Base-by-base conservation (phyloP, 2,329 filamentous ascomycete species). In the Fusarium musae region DNA sequence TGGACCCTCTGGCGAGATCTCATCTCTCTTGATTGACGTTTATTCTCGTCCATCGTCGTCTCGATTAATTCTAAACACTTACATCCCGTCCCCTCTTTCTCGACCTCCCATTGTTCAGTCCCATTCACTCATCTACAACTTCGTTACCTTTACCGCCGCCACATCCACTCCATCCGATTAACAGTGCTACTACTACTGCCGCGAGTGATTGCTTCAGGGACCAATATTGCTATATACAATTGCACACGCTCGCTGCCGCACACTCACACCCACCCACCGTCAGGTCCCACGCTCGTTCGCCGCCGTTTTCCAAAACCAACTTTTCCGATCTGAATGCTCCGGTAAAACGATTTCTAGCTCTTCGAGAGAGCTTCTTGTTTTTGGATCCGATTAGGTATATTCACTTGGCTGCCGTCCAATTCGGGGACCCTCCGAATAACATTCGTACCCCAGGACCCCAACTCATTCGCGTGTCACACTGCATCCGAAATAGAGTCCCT, bases 281-380 rank as follows among this genome's bases (percentile, higher is more conserved):
- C 49, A 64, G 49, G 44, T 68, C 56, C 60, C 57, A 62, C 61
- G 58, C 59, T 66, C 59, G 56, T 62, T 66, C 70, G 52, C 61
- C 59, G 62, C 53, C 53, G 52, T 68, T 73, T 57, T 54, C 67
- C 66, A 56, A 53, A 36, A 30, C 15, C 69, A 56, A 40, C 47
- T 44, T 70, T 39, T 66, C 69, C 69, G 60, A 77, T 66, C 81
- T 82, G 81, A 76, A 83, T 83, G 81, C 80, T 69, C 79, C 77
- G 74, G 73, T 82, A 80, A 82, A 78, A 44, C 70, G 63, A 63
- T 72, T 61, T 23, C 59, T 62, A 75, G 82, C 82, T 83, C 81
- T 82, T 79, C 71, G 75, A 80, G 50, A 81, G 81, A 82, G 81
- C 80, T 77, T 65, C 64, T 74, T 69, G 60, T 68, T 71, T 67